Evolutionary conservation across 1,139 yeast species (phyloP), one percentile per base, ranked within the genome.

Genomic region (Pichia cactophila): DNA sequence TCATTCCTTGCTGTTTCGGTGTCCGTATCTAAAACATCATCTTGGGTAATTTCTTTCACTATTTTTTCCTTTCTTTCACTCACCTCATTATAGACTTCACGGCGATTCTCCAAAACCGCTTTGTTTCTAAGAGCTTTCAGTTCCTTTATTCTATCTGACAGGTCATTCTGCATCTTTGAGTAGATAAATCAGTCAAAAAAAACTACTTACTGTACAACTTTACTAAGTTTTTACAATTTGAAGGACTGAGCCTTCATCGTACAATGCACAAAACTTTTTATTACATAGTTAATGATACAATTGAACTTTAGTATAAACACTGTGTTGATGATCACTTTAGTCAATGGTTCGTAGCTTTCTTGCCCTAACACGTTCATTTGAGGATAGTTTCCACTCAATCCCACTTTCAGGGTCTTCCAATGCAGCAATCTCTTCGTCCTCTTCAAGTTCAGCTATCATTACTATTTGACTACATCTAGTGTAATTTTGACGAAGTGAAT

Each of bases 381-480:
- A 88, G 16, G 87, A 81, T 56, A 89, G 69, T 0, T 84, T 83
- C 96, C 96, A 89, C 52, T 82, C 67, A 17, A 63, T 50, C 14
- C 61, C 65, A 41, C 52, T 51, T 36, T 59, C 56, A 10, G 47
- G 38, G 38, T 58, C 62, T n/a, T 65, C 66, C 33, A 63, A 52
- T 28, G 74, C 76, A 58, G 86, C 95, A 9, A 54, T 28, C 29
- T 54, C 56, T 37, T 55, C 59, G 48, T 83, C 92, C 53, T 86
- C 92, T 58, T 88, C 96, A 71, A 88, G 75, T 2, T 96, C 94
- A 40, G 89, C 72, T 44, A 88, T 71, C 70, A 87, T 77, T 10
- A 88, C 85, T 44, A 90, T 74, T 64, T 90, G 97, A 0, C 96
- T 88, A 3, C 88, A 81, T 52, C 88, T 74, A 3, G 85, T 75